Conservation (phyloP, 768 basidiomycete genomes). For the Phlebiopsis gigantea region DNA sequence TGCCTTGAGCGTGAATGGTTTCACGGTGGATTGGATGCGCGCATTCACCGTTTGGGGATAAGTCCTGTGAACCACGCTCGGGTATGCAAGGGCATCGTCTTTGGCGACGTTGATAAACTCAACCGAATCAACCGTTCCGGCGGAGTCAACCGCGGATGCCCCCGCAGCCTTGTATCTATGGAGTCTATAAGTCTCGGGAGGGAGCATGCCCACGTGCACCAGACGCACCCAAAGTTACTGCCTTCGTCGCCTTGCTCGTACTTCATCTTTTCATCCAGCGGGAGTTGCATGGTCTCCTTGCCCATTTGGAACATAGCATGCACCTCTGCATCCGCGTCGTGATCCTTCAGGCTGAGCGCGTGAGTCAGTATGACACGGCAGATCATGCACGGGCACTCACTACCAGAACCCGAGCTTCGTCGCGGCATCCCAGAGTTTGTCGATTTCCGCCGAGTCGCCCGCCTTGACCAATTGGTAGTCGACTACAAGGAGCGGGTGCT, state of each 20-base stretch:
- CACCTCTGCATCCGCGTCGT: slow-evolving; percentile 31
- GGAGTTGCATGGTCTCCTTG: slow-evolving; percentile 32
- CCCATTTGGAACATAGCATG: slow-evolving; percentile 36
- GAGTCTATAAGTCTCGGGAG: background rate
- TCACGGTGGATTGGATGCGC: slow-evolving; percentile 23
- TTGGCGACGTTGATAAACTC: slow-evolving; percentile 30
- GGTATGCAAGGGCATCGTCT: slow-evolving; percentile 31
- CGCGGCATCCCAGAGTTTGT: slow-evolving; percentile 39
- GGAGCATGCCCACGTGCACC: background rate
- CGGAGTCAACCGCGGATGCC: slow-evolving; percentile 25
- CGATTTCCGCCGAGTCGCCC: slow-evolving; percentile 30
- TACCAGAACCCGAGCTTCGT: slow-evolving; percentile 47
- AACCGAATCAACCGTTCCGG: slow-evolving; percentile 24
- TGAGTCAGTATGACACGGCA: background rate
- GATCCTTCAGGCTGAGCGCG: slow-evolving; percentile 30
- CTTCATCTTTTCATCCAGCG: slow-evolving; percentile 34
- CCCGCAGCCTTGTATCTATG: slow-evolving; percentile 27
- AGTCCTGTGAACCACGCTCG: slow-evolving; percentile 21
- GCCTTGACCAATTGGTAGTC: slow-evolving; percentile 34
- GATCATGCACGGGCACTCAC: slow-evolving; percentile 25
- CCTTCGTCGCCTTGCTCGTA: slow-evolving; percentile 39
- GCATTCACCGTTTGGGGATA: slow-evolving; percentile 27
- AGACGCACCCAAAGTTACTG: slow-evolving; percentile 25
- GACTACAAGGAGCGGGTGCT: slow-evolving; percentile 39
- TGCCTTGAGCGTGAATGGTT: slow-evolving; percentile 22